Conservation (phyloP, 1,284 basidiomycete species). For the Athelia psychrophila region DNA sequence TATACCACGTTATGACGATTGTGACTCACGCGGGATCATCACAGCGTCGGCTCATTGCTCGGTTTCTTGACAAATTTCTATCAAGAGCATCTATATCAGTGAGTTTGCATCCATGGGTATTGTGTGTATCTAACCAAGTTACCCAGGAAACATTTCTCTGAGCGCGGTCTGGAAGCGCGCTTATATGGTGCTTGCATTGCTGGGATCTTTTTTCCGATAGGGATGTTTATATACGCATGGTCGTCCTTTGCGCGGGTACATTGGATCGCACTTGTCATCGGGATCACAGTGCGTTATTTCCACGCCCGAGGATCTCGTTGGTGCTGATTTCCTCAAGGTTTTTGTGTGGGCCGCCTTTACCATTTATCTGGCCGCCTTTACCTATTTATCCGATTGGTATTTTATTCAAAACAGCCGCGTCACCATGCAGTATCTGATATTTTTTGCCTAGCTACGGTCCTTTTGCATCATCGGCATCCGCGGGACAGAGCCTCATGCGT, state of each 20-base stretch:
- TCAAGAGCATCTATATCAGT: constrained; percentile 70
- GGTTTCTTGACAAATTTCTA: constrained; percentile 58
- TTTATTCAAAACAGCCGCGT: constrained; percentile 11
- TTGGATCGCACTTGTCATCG: constrained; percentile 59
- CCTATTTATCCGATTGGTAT: constrained; percentile 75
- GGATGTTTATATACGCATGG: constrained; percentile 70
- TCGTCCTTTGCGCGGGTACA: constrained; percentile 47
- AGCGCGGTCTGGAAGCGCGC: constrained; percentile 69
- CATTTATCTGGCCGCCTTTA: constrained; percentile 66
- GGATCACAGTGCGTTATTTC: constrained; percentile 38
- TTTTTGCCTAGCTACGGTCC: constrained; percentile 52
- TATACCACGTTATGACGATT: constrained; percentile 51
- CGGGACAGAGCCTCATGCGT: constrained; percentile 74
- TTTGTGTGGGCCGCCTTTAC: constrained; percentile 57
- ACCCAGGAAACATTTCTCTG: constrained; percentile 49
- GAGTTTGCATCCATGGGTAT: no score
- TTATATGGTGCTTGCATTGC: constrained; percentile 67
- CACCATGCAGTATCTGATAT: background rate
- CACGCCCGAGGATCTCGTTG: background rate
- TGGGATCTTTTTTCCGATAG: constrained; percentile 57
- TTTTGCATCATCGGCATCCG: constrained; percentile 78
- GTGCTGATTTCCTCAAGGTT: constrained; percentile 28
- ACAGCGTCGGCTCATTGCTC: constrained; percentile 60
- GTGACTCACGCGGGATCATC: background rate
- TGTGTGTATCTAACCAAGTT: constrained; percentile 11